A percentile compares a stretch with the other conserved stretches of the same genome.
These are phyloP conservation scores for Podochytrium sp. DNA, from an alignment of 192 early-diverging fungal species.

Conservation along the genomic window DNA sequence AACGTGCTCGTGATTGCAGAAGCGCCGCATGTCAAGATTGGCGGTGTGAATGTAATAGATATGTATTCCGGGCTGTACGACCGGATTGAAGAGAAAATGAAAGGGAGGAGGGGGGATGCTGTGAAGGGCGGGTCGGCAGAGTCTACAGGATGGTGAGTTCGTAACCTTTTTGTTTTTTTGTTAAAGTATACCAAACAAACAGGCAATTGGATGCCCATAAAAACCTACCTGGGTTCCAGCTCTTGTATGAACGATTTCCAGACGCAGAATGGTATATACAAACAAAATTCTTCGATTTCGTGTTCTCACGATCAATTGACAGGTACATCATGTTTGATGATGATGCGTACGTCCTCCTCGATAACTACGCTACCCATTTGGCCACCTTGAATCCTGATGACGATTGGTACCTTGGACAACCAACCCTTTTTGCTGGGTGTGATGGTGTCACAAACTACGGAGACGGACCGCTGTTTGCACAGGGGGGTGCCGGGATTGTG, in stretches of 20 bases:
- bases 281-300: no score
- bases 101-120: no score
- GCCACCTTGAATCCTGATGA: constrained; percentile 43
- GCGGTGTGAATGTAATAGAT: constrained; percentile 38
- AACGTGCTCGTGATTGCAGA: constrained; percentile 57
- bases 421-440: no score
- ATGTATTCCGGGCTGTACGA: background rate
- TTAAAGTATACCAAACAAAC: no score
- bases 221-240: constrained; percentile 57
- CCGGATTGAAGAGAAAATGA: no score
- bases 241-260: constrained; percentile 50
- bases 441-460: constrained; percentile 50
- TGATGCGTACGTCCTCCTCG: constrained; percentile 62
- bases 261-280: constrained; percentile 62
- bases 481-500: constrained; percentile 60
- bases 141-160: no score
- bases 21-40: constrained; percentile 40
- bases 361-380: constrained; percentile 50
- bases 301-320: no score
- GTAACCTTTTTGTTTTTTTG: no score
- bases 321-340: constrained; percentile 66
- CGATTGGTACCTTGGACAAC: no score
- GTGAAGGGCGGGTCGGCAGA: no score
- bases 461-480: constrained; percentile 49
- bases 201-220: constrained; percentile 56